Percentiles rank a stretch among this genome's conserved stretches.
Evolutionary conservation across 1,284 basidiomycete species (phyloP).

Genomic region (Cryptococcus sp.): DNA sequence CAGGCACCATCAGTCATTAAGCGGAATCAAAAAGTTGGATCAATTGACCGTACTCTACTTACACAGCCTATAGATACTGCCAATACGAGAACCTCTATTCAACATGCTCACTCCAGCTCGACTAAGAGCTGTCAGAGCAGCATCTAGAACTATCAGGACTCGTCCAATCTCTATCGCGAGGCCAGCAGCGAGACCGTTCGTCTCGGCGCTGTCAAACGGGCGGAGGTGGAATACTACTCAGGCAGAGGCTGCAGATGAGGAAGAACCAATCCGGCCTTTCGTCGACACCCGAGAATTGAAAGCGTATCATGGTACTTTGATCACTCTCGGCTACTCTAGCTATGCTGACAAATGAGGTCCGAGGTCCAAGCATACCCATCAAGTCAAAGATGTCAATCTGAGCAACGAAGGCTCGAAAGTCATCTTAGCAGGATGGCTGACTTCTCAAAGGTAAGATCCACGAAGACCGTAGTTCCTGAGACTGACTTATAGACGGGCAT

Average conservation of each 20-base stretch:
- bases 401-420: constrained; percentile 58
- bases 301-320: constrained; percentile 22
- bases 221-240: neutral
- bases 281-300: constrained; percentile 6
- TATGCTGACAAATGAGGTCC: constrained; percentile 15
- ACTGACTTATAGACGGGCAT: constrained; percentile 46
- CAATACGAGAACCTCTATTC: too few relatives aligned
- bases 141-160: too few relatives aligned
- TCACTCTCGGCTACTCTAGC: neutral
- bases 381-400: constrained; percentile 59
- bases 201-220: neutral
- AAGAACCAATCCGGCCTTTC: constrained; percentile 10
- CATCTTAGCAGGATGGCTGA: constrained; percentile 66
- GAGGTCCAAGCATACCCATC: constrained; percentile 53
- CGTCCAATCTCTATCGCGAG: neutral
- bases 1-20: neutral
- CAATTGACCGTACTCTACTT: neutral
- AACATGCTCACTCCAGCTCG: neutral
- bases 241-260: neutral
- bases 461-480: too few relatives aligned
- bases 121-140: neutral
- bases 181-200: neutral
- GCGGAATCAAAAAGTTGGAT: neutral
- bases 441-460: constrained; percentile 31
- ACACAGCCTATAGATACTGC: neutral